Evolutionary conservation across 2,329 filamentous ascomycete species (phyloP).

Genomic region (Aureobasidium lini): DNA sequence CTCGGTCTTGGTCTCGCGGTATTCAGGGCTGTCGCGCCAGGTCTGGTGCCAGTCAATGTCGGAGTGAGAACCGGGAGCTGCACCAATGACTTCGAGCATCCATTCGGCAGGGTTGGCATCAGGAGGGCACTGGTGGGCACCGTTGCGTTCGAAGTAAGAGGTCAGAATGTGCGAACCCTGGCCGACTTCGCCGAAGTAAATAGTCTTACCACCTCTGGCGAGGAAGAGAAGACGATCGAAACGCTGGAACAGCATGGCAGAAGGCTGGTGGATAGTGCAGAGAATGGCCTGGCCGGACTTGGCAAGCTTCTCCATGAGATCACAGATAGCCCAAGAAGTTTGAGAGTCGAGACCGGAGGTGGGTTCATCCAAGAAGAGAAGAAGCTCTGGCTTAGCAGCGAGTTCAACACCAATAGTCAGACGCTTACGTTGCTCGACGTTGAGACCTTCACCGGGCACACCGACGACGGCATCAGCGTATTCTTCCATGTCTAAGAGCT

Average conservation of each 20-base stretch:
- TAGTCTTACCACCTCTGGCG: slow-evolving; percentile 65
- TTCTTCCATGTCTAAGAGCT: slow-evolving; percentile 79
- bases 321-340: slow-evolving; percentile 86
- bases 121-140: slow-evolving; percentile 55
- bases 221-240: slow-evolving; percentile 78
- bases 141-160: slow-evolving; percentile 68
- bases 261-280: slow-evolving; percentile 98
- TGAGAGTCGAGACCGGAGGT: slow-evolving; percentile 76
- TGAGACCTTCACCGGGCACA: slow-evolving; percentile 79
- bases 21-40: slow-evolving; percentile 37
- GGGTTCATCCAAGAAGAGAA: slow-evolving; percentile 91
- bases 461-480: slow-evolving; percentile 88
- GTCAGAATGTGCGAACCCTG: slow-evolving; percentile 60
- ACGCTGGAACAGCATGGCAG: slow-evolving; percentile 85
- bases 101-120: slow-evolving; percentile 76
- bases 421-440: slow-evolving; percentile 61
- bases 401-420: slow-evolving; percentile 95
- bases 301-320: slow-evolving; percentile 81
- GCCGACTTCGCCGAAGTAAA: slow-evolving; percentile 77
- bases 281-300: slow-evolving; percentile 86
- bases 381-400: slow-evolving; percentile 78
- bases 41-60: slow-evolving; percentile 44
- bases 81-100: slow-evolving; percentile 57
- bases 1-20: slow-evolving; percentile 37
- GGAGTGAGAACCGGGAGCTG: slow-evolving; percentile 41